These are phyloP conservation scores for Mortierella sp. DNA, from an alignment of 371 early-diverging fungal genomes.

Conservation along the genomic window DNA sequence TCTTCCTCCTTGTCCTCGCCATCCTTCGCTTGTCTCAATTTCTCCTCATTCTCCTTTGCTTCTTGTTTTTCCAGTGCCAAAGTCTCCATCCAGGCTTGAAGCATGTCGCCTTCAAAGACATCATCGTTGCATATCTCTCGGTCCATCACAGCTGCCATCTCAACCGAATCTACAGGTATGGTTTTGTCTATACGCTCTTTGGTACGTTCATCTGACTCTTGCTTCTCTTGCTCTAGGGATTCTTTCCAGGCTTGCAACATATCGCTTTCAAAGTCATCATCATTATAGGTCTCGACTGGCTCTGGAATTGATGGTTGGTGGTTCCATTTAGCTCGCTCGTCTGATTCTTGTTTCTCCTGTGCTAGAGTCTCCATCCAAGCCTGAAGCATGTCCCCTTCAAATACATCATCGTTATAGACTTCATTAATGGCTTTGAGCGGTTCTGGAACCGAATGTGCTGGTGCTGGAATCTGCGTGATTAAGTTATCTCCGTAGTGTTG, in stretches of 20 bases:
- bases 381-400: constrained; percentile 54
- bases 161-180: neutral
- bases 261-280: neutral
- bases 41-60: no score
- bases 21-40: neutral
- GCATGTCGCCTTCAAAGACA: neutral
- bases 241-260: neutral
- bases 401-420: constrained; percentile 73
- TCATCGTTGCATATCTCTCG: neutral
- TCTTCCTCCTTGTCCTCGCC: neutral
- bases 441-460: neutral
- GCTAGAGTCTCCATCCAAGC: constrained; percentile 35
- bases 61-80: neutral
- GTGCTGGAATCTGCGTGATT: neutral
- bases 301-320: neutral
- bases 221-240: neutral
- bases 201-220: neutral
- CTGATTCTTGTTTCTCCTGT: constrained; percentile 40
- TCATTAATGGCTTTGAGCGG: constrained; percentile 1
- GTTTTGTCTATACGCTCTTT: neutral
- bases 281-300: neutral
- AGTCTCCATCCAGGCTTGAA: neutral
- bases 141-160: no score
- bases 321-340: constrained; percentile 8
- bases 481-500: no score